phyloP scores from a whole-genome alignment of 1,284 basidiomycete genomes.

The Malassezia furfur region DNA sequence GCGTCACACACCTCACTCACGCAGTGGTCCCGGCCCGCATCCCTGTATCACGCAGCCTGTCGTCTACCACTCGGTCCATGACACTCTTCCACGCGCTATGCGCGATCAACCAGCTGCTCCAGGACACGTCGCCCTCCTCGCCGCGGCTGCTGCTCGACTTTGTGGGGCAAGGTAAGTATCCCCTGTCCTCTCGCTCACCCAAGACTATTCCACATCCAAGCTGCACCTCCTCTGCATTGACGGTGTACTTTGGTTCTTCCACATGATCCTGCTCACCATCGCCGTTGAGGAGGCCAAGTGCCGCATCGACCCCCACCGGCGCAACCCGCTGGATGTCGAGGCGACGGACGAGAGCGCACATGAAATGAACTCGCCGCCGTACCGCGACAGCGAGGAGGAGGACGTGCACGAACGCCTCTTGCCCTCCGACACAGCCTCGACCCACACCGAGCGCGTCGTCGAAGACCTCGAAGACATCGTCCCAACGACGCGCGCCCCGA shows the following conservation, averaged over 20 bases:
- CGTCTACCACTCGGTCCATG: not conserved
- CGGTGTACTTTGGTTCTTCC: slow-evolving; percentile 12
- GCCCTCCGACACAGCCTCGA: not conserved
- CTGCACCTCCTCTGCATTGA: slow-evolving; percentile 22
- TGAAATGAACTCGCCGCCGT: not conserved
- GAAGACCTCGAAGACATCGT: not conserved
- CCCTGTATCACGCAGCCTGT: not conserved
- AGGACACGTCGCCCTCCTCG: slow-evolving; percentile 1
- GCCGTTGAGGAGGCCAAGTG: slow-evolving; percentile 19
- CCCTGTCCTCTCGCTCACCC: not conserved
- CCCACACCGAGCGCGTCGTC: not conserved
- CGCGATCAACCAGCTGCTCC: not conserved
- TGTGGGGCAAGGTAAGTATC: slow-evolving; percentile 25
- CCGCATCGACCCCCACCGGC: not conserved
- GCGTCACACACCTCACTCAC: not conserved
- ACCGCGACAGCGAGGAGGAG: not conserved
- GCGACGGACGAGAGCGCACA: not conserved
- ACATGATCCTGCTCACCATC: slow-evolving; percentile 18
- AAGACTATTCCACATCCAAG: slow-evolving; percentile 18
- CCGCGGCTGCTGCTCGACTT: slow-evolving; percentile 31
- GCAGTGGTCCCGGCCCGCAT: slow-evolving; percentile 4
- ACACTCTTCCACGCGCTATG: slow-evolving; percentile 2
- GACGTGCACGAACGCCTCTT: not conserved
- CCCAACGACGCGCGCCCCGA: slow-evolving; percentile 4
- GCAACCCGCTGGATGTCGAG: not conserved